Conservation (phyloP, 257 asterid species). For the Solanum bulbocastanum region DNA sequence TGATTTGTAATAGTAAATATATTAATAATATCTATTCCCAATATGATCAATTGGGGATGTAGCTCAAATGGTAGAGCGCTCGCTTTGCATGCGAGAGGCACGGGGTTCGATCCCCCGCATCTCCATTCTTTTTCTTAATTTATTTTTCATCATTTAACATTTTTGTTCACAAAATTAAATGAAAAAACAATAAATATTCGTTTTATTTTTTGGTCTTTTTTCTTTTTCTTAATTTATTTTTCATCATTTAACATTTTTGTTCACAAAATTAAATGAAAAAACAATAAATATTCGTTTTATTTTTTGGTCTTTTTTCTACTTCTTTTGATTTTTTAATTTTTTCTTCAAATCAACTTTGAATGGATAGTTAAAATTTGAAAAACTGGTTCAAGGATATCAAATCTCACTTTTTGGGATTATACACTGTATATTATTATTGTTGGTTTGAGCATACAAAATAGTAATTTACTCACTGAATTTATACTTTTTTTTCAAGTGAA, state of each 20-base stretch:
- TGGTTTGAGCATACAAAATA: background rate
- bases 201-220: background rate
- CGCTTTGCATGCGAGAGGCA: slow-evolving; percentile 99
- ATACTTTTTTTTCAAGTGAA: too few relatives aligned
- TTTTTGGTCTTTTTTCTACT: background rate
- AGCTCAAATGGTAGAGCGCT: slow-evolving; percentile 99
- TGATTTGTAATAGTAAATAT: too few relatives aligned
- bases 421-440: background rate
- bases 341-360: background rate
- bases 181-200: background rate
- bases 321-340: background rate
- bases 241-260: background rate
- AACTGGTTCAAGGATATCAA: accelerated
- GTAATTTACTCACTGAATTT: too few relatives aligned
- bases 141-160: too few relatives aligned
- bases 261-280: background rate
- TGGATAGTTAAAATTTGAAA: background rate
- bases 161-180: background rate
- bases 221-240: too few relatives aligned
- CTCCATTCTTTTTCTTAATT: slow-evolving; percentile 14
- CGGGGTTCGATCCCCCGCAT: slow-evolving; percentile 92
- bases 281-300: background rate
- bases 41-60: slow-evolving; percentile 48
- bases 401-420: too few relatives aligned
- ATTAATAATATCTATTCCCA: too few relatives aligned